Evolutionary conservation across 495 filamentous ascomycete genomes (phyloP).

Genomic region (Oleoguttula mirabilis): DNA sequence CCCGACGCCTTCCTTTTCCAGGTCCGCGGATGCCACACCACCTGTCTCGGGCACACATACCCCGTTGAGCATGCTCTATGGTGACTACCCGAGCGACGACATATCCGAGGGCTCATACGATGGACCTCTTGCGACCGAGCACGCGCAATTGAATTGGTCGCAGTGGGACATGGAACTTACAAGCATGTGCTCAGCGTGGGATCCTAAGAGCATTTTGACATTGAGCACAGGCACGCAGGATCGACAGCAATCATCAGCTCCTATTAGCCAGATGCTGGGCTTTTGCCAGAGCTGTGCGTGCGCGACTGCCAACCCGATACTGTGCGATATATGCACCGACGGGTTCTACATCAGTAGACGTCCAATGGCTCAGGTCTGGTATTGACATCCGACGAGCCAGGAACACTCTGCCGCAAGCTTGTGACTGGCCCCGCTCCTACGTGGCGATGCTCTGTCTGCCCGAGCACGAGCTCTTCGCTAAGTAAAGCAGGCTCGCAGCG

Average conservation of each 20-base stretch:
- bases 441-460: too few relatives aligned
- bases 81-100: not conserved
- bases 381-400: not conserved
- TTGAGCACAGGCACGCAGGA: slow-evolving; percentile 1
- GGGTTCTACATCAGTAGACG: not conserved
- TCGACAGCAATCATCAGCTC: not conserved
- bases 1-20: too few relatives aligned
- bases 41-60: not conserved
- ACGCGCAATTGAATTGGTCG: not conserved
- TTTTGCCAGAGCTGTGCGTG: slow-evolving; percentile 11
- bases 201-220: not conserved
- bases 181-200: not conserved
- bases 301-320: not conserved
- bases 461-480: too few relatives aligned
- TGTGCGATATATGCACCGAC: slow-evolving; percentile 4
- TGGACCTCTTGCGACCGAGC: not conserved
- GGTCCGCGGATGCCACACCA: not conserved
- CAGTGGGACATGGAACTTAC: not conserved
- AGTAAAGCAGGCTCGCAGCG: too few relatives aligned
- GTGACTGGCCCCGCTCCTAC: not conserved
- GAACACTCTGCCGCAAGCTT: not conserved
- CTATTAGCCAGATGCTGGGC: not conserved
- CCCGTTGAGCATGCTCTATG: not conserved
- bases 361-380: not conserved
- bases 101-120: not conserved